Base-by-base conservation (phyloP, 495 filamentous ascomycete species). In the Trypethelium eluteriae region DNA sequence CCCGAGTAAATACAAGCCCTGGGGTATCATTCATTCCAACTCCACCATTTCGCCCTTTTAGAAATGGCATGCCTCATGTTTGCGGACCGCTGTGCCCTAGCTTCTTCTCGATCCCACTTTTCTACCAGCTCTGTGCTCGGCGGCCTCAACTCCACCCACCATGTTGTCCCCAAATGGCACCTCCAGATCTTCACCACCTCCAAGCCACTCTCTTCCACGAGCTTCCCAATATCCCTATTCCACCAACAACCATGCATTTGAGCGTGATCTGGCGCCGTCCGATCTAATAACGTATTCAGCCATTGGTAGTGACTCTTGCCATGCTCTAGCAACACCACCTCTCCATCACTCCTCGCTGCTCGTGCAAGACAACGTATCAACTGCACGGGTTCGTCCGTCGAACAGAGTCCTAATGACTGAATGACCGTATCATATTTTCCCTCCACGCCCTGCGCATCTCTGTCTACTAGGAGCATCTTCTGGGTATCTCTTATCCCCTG, bases 381-480 rank as follows among this genome's bases (percentile, higher is more conserved):
- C 11, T 75, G 79, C 16, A 83, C 84, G 14, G 93, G 95, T 69
- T 89, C 85, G 3, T 81, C 78, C 56, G 92, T 93, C 62, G 89
- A 93, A 79, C 94, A 98, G 4, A 98, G 78, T 1, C 92, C 93
- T 85, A 98, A 96, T 14, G 91, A 95, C 76, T 97, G 92, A 59
- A 98, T 74, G 41, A 97, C 80, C 2, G 90, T 96, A 77, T 97
- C 92, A 76, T 89, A 98, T 70, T 81, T 78, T 44, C 53, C 53
- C 4, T 59, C 53, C 32, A 35, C 53, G 14, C 14, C 32, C 32
- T 36, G 68, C 65, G 53, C 53, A 6, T 18, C 53, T 35, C 53
- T 4, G 7, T 14, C 32, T 32, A 59, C 53, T 2, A 59, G 5
- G 25, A 32, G 53, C 53, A 59, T 59, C 11, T 59, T 59, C 32